Evolutionary conservation across 805 yeast genomes (phyloP), one percentile per base, ranked within the genome.

Genomic region (Starmerella potacharoeniae): DNA sequence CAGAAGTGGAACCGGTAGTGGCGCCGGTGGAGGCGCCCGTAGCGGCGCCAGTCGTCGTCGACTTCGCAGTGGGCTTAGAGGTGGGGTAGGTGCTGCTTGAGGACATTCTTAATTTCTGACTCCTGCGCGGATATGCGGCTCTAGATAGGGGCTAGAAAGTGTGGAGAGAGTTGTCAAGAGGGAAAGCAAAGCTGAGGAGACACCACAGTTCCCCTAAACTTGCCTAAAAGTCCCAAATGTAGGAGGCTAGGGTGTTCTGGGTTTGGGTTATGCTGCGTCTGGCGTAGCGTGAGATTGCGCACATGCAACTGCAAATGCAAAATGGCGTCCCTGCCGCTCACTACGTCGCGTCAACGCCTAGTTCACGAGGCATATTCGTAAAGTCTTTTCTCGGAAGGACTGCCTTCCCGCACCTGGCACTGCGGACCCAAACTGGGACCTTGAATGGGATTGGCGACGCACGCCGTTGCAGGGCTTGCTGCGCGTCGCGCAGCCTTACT

Each of bases 41-140:
- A 30, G 42, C 28, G 45, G 40, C 53, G 28, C 55, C 34, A 6
- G 55, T 7, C 31, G 51, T 4, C 31, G 44, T 45, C 29, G 43
- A 10, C 29, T 40, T n/a, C 28, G 55, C 28, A 16, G 56, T 22
- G 34, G 46, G 40, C 17, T 41, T 33, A 30, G 46, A 7, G 17
- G 53, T 42, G 30, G 49, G 44, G 35, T 54, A 14, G 41, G 46
- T 28, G 53, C 33, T 49, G 34, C 46, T 41, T n/a, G 36, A 11
- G 34, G 34, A 41, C 45, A 33, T 22, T 35, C 14, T 9, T 40
- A 9, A 5, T 16, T 13, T 34, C 29, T 13, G 13, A 30, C 51
- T 29, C 35, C 51, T 10, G 35, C 43, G 11, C 28, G n/a, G 4
- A n/a, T 29, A 13, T 14, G 41, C 41, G n/a, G n/a, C 41, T 13